Base-by-base conservation (phyloP, 805 yeast species). In the Teunomyces atbi region DNA sequence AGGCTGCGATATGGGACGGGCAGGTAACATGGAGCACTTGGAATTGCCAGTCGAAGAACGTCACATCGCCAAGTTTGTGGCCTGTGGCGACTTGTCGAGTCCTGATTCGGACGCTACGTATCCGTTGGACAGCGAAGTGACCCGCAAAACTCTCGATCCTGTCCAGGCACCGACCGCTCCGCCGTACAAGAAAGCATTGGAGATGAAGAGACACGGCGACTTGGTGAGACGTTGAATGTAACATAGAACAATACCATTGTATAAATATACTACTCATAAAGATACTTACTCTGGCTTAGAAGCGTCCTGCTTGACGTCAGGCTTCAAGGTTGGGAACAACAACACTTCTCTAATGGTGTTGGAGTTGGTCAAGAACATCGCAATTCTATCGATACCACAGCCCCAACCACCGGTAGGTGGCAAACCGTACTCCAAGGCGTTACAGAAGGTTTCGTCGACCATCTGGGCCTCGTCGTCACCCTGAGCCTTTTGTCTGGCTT, bases 331-430 rank as follows among this genome's bases (percentile, higher is more conserved):
- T 71, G 99, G 99, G 96, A 92, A 92, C 69, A 94, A 76, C 59
- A 92, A 78, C 41, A 92, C 98, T 77, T 92, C 99, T 84, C 97
- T 89, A 65, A 92, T 92, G 58, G 97, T 88, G 78, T 90, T 87
- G 48, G 96, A 88, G 73, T 94, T 83, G 52, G 98, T 94, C 76
- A 94, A 82, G 78, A 94, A 94, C 99, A 92, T 92, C 64, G 97
- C 90, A 65, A 92, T 69, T 79, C 99, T 86, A 74, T 92, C 99
- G 58, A 92, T 91, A 81, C 99, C 99, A 75, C 96, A 86, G 60
- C 99, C 99, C 98, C 98, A 92, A 59, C 99, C 99, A 70, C 96
- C 98, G 59, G 98, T 94, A 62, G 99, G 99, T 50, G 99, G 99
- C 63, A 92, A 81, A 73, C 98, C 99, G 71, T 89, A 92, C 77